Base-by-base conservation (phyloP, 768 basidiomycete species). In the Pholiota molesta region DNA sequence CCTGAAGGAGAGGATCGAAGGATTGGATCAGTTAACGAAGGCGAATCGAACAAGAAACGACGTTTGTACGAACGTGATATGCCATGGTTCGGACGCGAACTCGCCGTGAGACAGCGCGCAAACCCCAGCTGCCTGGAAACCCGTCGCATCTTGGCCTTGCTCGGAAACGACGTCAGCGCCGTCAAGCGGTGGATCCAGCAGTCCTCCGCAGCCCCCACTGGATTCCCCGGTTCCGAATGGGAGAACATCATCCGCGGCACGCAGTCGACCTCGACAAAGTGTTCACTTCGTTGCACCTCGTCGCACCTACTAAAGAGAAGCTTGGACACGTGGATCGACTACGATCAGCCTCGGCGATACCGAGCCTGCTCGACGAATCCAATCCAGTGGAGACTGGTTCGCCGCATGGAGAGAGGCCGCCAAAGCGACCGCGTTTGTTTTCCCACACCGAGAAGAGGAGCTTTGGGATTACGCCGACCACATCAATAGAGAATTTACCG, bases 181-280 rank as follows among this genome's bases (percentile, higher is more conserved):
- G 13, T 37, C 14, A 37, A 37, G 11, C 5, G 10, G 7, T 37
- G 35, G 35, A 37, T 37, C 35, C 10, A 16, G 13, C 10, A 14
- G 6, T 55, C 62, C 1, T 2, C 45, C 8, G 5, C n/a, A 0
- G 55, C 51, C 0, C 63, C 63, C 0, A 14, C 16, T 1, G 52
- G 55, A 2, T 45, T 65, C 37, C 60, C 64, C 17, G 0, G 26
- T 1, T 62, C 64, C 7, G 57, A 65, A 35, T 65, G 64, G 64
- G 59, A 68, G 1, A 63, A 67, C 57, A 68, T 76, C 52, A 4
- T 75, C 33, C 13, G 49, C 16, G 73, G 72, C 1, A 33, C 61
- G 23, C 65, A 6, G 63, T 77, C 64, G 65, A 76, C 59, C 69
- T 78, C 61, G 68, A 77, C 60, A 31, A 31, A 35, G 26, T 11